Percentiles rank a stretch among this genome's conserved stretches.
These are phyloP conservation scores for Flaveria sonorensis DNA, from an alignment of 129 eudicot genomes.

Conservation along the genomic window DNA sequence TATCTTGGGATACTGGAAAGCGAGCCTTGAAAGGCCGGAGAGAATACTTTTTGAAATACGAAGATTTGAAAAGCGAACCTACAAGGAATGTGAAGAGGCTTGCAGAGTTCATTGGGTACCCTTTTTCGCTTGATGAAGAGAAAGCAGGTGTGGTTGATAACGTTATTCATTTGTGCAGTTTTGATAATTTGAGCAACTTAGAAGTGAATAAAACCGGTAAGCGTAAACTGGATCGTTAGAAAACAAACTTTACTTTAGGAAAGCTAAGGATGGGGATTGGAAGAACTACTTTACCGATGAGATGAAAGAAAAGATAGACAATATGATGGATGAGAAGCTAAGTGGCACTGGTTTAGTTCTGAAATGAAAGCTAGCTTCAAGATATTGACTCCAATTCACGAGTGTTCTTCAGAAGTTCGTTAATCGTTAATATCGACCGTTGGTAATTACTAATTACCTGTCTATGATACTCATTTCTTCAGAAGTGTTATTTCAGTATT, in stretches of 20 bases:
- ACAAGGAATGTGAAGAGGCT: not conserved
- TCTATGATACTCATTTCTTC: too few relatives aligned
- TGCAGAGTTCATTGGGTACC: constrained; percentile 1
- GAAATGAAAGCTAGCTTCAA: too few relatives aligned
- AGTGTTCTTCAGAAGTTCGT: too few relatives aligned
- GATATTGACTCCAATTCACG: too few relatives aligned
- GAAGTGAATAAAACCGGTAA: constrained; percentile 9
- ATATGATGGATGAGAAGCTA: not conserved
- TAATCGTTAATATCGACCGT: too few relatives aligned
- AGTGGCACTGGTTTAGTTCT: not conserved
- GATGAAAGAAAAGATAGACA: constrained; percentile 11
- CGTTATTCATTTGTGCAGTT: not conserved
- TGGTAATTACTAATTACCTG: too few relatives aligned
- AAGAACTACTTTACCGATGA: not conserved
- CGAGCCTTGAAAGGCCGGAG: not conserved
- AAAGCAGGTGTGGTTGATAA: not conserved
- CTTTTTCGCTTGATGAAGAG: not conserved
- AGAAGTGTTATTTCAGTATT: too few relatives aligned
- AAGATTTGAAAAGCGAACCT: not conserved
- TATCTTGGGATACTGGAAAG: constrained; percentile 6
- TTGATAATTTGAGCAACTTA: constrained; percentile 9
- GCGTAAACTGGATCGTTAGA: not conserved
- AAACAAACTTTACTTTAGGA: not conserved
- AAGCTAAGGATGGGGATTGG: too few relatives aligned
- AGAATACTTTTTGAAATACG: not conserved